These are phyloP conservation scores for Blastobotrys parvus DNA, from an alignment of 805 yeast species.

Conservation along the genomic window DNA sequence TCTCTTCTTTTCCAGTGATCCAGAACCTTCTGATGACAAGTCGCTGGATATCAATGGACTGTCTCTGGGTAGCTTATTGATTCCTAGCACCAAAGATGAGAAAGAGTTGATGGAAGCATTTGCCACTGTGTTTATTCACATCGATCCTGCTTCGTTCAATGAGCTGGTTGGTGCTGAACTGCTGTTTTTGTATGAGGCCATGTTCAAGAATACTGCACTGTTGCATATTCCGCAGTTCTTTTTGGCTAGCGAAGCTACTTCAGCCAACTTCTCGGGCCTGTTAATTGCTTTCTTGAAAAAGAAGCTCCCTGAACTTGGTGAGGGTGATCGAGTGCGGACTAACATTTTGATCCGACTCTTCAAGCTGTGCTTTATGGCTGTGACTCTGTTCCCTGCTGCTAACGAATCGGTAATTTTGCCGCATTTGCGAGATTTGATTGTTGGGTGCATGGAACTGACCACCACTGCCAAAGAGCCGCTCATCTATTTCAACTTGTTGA, in stretches of 20 bases:
- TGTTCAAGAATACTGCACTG: conserved; percentile 75
- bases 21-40: conserved; percentile 11
- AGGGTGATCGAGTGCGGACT: conserved; percentile 65
- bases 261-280: conserved; percentile 84
- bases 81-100: conserved; percentile 83
- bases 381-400: conserved; percentile 72
- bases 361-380: conserved; percentile 93
- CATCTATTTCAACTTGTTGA: conserved; percentile 76
- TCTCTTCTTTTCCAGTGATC: conserved; percentile 45
- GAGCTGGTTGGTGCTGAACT: conserved; percentile 81
- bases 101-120: conserved; percentile 93
- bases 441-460: conserved; percentile 69
- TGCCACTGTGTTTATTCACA: conserved; percentile 86
- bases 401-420: conserved; percentile 87
- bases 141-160: conserved; percentile 92
- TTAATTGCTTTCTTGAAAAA: conserved; percentile 67
- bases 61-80: conserved; percentile 80
- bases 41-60: conserved; percentile 36
- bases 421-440: conserved; percentile 72
- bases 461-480: conserved; percentile 86
- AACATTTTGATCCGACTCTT: conserved; percentile 78
- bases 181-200: conserved; percentile 65
- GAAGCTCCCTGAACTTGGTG: conserved; percentile 70
- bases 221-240: conserved; percentile 91
- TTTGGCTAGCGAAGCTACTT: conserved; percentile 87